Conservation (phyloP, 805 yeast species). For the Phaffomyces antillensis region DNA sequence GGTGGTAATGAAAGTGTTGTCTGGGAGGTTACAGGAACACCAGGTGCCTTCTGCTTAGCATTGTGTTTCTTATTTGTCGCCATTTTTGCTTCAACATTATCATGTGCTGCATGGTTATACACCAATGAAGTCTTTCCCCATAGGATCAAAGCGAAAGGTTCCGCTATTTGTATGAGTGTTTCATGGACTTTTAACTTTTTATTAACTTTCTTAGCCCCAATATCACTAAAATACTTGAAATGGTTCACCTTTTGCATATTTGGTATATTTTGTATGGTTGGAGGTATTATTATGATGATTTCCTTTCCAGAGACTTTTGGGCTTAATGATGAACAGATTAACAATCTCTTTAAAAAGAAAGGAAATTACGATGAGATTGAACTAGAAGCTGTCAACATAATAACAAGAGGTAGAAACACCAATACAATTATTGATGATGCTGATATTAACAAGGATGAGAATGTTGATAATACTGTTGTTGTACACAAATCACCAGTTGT, state of each 20-base stretch:
- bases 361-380: not conserved
- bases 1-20: constrained; percentile 28
- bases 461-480: not conserved
- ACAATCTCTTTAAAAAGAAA: constrained; percentile 13
- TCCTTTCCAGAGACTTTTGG: constrained; percentile 40
- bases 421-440: not conserved
- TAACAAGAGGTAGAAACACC: too few relatives aligned
- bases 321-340: constrained; percentile 21
- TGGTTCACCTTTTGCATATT: constrained; percentile 36
- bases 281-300: constrained; percentile 25
- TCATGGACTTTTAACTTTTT: constrained; percentile 37
- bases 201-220: constrained; percentile 35
- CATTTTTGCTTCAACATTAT: constrained; percentile 38
- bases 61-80: constrained; percentile 39
- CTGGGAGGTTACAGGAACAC: constrained; percentile 29
- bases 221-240: constrained; percentile 27
- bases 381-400: not conserved
- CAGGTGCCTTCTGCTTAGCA: constrained; percentile 38
- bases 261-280: constrained; percentile 28
- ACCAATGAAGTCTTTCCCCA: constrained; percentile 42
- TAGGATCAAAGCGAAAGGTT: constrained; percentile 38
- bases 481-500: too few relatives aligned
- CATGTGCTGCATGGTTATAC: constrained; percentile 43
- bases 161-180: constrained; percentile 37
- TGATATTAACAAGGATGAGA: not conserved